These are phyloP conservation scores for Cryphonectria japonica DNA, from an alignment of 2,329 filamentous ascomycete genomes.

Conservation along the genomic window DNA sequence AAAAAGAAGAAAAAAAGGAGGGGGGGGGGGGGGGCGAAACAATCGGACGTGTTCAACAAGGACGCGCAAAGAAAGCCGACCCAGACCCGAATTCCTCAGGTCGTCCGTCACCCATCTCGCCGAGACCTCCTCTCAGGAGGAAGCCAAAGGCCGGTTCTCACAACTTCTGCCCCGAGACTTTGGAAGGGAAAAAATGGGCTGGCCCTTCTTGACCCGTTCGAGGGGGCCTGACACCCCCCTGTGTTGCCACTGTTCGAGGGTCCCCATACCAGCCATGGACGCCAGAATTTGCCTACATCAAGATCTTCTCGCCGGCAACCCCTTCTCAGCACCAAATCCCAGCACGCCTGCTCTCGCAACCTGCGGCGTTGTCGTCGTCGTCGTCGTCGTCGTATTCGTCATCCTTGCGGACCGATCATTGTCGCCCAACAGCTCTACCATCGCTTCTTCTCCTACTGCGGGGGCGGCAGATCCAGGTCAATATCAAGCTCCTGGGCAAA, in stretches of 20 bases:
- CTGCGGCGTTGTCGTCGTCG: neutral
- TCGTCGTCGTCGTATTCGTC: neutral
- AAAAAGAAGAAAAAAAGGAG: neutral
- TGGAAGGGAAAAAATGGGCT: neutral
- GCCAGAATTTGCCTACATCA: neutral
- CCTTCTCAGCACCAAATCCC: neutral
- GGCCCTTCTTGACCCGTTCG: neutral
- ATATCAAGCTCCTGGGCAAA: conserved; percentile 77
- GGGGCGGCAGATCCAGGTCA: conserved; percentile 49
- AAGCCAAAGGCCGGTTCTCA: no score
- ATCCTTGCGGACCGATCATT: neutral
- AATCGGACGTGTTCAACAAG: neutral
- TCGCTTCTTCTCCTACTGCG: conserved; percentile 15
- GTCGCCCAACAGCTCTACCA: no score
- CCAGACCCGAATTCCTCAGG: neutral
- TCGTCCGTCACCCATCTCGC: no score
- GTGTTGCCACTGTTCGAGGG: neutral
- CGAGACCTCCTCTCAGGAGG: no score
- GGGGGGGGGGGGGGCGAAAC: no score
- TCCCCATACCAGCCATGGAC: neutral
- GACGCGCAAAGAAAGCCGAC: neutral
- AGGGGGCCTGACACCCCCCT: neutral
- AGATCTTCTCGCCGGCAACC: neutral
- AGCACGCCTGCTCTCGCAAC: neutral
- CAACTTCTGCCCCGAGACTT: neutral